Evolutionary conservation across 106 monocot species (phyloP).

Genomic region (Xerophyta viscosa): DNA sequence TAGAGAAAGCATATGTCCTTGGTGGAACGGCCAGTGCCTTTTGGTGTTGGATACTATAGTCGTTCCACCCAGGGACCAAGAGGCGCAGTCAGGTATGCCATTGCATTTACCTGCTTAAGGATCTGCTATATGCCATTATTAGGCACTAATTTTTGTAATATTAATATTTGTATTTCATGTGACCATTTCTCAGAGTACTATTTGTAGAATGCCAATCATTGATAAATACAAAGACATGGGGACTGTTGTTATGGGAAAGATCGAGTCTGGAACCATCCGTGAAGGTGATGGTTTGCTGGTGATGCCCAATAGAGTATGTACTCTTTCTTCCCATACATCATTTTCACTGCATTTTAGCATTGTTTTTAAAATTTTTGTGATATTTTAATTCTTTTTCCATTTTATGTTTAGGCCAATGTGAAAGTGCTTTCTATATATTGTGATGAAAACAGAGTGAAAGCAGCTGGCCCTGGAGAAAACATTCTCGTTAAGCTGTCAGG

Average conservation of each 20-base stretch:
- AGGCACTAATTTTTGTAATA: too few relatives aligned
- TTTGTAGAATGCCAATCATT: slow-evolving; percentile 86
- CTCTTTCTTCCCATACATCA: neutral
- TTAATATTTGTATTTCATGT: too few relatives aligned
- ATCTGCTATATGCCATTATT: too few relatives aligned
- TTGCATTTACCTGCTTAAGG: too few relatives aligned
- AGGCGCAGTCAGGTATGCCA: slow-evolving; percentile 72
- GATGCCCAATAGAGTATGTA: slow-evolving; percentile 89
- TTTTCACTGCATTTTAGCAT: neutral
- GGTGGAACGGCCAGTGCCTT: slow-evolving; percentile 91
- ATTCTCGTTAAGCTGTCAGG: slow-evolving; percentile 78
- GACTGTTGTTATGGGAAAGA: slow-evolving; percentile 94
- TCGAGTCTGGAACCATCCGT: slow-evolving; percentile 84
- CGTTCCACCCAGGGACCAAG: slow-evolving; percentile 76
- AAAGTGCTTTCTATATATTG: slow-evolving; percentile 71
- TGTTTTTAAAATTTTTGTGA: neutral
- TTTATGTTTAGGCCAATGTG: slow-evolving; percentile 50
- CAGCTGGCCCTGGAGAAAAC: slow-evolving; percentile 90
- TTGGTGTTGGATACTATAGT: slow-evolving; percentile 80
- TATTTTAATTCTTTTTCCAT: neutral
- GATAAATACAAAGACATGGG: slow-evolving; percentile 99
- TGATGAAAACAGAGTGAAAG: slow-evolving; percentile 64
- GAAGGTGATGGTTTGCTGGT: slow-evolving; percentile 80
- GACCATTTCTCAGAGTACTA: too few relatives aligned
- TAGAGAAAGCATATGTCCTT: slow-evolving; percentile 62